Base-by-base conservation (phyloP, 1,284 basidiomycete species). In the Cutaneotrichosporon sp. region DNA sequence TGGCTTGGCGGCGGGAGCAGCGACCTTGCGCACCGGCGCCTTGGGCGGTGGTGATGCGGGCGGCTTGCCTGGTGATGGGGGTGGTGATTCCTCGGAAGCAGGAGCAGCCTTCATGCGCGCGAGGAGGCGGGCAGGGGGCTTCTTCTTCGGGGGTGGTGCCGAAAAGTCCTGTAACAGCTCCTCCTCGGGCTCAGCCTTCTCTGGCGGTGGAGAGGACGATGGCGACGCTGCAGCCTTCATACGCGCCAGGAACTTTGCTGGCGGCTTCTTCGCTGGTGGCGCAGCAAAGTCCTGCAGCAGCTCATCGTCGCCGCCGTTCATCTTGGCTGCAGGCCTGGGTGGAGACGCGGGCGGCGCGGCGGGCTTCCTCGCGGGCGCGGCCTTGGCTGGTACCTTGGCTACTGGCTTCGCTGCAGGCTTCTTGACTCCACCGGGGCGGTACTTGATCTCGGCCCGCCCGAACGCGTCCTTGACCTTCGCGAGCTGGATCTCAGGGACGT, bases 391-490 rank as follows among this genome's bases (percentile, higher is more conserved):
- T 1, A 81, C 73, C 63, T 81, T 81, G 18, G 82, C 75, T 61
- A 81, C 82, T 4, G 86, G 79, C 38, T 63, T 66, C 85, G 79
- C 51, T 42, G 18, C 38, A 42, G 38, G 38, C 87, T 79, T 76
- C 85, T 68, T 88, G 1, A 65, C 56, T 27, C 82, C 83, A 10
- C 89, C 89, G 24, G 83, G 82, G 78, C 90, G 93, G 70, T 88
- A 90, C 77, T 90, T 93, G 47, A 95, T 90, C 33, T 87, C 87
- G 2, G 92, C 92, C 68, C 89, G 91, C 67, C 90, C 92, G 69
- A 87, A 93, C 10, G 91, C 91, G 73, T 98, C 97, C 79, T 91
- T 95, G 60, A 99, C 91, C 79, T 99, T 99, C 6, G 82, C 85
- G 80, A 94, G 95, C 67, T 95, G 85, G 42, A 97, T 84, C 71